Percentiles rank a stretch among this genome's conserved stretches.
These are phyloP conservation scores for Casuarina glauca DNA, from an alignment of 306 rosid genomes.

Conservation along the genomic window DNA sequence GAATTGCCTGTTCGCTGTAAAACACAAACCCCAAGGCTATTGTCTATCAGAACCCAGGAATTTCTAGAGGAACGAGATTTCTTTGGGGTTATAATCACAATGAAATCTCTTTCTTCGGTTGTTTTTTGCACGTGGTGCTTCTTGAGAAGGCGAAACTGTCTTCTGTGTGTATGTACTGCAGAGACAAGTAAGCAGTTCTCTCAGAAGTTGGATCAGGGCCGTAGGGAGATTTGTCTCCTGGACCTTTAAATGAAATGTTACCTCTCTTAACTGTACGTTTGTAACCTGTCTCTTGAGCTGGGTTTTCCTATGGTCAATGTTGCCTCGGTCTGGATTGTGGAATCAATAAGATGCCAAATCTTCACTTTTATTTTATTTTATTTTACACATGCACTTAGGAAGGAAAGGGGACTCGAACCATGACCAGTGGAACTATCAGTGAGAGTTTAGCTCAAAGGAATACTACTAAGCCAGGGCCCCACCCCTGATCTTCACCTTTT, in stretches of 20 bases:
- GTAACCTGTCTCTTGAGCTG: neutral
- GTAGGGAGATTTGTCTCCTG: neutral
- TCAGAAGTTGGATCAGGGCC: neutral
- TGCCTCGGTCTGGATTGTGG: neutral
- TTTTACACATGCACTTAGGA: too few species aligned
- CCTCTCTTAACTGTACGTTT: neutral
- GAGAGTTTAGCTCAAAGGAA: too few species aligned
- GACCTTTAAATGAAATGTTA: neutral
- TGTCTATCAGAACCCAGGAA: neutral
- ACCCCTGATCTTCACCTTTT: too few species aligned
- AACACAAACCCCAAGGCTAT: neutral
- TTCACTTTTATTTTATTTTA: too few species aligned
- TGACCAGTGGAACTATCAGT: too few species aligned
- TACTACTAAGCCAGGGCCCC: too few species aligned
- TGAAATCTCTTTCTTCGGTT: neutral
- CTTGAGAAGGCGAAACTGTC: neutral
- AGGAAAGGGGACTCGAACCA: too few species aligned
- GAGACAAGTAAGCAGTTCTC: neutral
- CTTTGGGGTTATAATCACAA: neutral
- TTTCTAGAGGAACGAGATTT: constrained; percentile 5
- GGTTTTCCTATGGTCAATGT: neutral
- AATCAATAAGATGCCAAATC: too few species aligned
- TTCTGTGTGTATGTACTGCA: neutral
- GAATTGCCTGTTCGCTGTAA: constrained; percentile 7
- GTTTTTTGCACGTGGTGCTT: neutral